phyloP scores from a whole-genome alignment of 2,329 filamentous ascomycete genomes.

The Helicocarpus griseus region DNA sequence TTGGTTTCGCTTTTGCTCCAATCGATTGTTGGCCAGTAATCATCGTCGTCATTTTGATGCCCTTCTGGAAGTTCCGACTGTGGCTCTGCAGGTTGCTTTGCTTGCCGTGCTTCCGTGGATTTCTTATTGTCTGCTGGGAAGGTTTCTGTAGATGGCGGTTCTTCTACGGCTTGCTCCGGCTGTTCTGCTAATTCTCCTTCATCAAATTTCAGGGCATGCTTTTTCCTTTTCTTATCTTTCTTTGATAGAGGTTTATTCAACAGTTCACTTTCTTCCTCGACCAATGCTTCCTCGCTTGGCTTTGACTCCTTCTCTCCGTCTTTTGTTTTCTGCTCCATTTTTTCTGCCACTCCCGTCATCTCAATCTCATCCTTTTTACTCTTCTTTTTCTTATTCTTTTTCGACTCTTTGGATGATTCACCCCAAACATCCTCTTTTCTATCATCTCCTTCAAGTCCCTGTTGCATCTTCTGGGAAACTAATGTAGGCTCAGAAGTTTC shows the following conservation, averaged over 20 bases:
- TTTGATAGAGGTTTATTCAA: neutral
- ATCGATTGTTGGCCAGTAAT: constrained; percentile 29
- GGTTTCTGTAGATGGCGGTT: neutral
- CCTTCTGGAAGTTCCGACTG: constrained; percentile 4
- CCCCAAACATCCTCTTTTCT: constrained; percentile 11
- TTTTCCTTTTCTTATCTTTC: neutral
- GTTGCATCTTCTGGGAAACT: neutral
- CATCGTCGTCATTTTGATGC: constrained; percentile 17
- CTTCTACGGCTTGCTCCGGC: neutral
- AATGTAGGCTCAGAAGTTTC: neutral
- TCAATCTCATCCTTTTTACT: constrained; percentile 12
- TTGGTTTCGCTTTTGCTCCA: constrained; percentile 20
- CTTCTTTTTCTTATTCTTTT: constrained; percentile 20
- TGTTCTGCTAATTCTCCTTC: neutral
- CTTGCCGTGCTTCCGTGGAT: constrained; percentile 2
- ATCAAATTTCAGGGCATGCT: neutral
- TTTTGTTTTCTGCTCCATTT: neutral
- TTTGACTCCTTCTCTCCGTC: neutral
- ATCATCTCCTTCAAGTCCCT: neutral
- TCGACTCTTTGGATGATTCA: constrained; percentile 26
- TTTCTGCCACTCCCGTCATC: neutral
- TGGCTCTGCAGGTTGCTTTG: constrained; percentile 4
- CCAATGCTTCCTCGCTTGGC: neutral
- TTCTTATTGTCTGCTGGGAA: neutral
- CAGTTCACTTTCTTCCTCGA: neutral